Evolutionary conservation across 805 yeast species (phyloP).

Genomic region (Torulaspora gathmanii): DNA sequence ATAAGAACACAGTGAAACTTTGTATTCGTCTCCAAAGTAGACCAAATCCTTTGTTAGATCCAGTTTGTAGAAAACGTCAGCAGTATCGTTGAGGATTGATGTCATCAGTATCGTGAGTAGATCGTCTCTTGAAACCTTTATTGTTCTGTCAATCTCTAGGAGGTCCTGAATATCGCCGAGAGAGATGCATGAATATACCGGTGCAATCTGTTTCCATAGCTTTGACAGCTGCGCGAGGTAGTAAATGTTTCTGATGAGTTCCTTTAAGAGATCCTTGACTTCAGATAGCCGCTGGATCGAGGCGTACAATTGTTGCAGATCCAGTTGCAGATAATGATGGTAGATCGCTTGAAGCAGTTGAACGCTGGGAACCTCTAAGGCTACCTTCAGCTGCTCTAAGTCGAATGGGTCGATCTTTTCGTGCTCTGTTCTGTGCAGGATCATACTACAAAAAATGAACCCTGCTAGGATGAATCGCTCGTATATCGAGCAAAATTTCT

Average conservation of each 20-base stretch:
- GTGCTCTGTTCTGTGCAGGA: slow-evolving; percentile 13
- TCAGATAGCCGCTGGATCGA: slow-evolving; percentile 14
- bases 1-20: slow-evolving; percentile 16
- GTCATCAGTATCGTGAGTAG: slow-evolving; percentile 29
- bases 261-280: slow-evolving; percentile 8
- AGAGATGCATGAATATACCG: slow-evolving; percentile 29
- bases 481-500: slow-evolving; percentile 11
- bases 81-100: slow-evolving; percentile 28
- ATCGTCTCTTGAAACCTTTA: slow-evolving; percentile 21
- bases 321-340: slow-evolving; percentile 14
- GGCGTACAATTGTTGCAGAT: slow-evolving; percentile 13
- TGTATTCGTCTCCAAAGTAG: slow-evolving; percentile 28
- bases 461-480: slow-evolving; percentile 25
- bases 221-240: slow-evolving; percentile 20
- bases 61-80: slow-evolving; percentile 28
- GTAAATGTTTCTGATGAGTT: slow-evolving; percentile 16
- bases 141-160: slow-evolving; percentile 11
- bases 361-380: slow-evolving; percentile 13
- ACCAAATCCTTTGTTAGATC: slow-evolving; percentile 29
- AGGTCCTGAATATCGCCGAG: slow-evolving; percentile 22
- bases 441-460: slow-evolving; percentile 25
- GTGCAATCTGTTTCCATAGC: slow-evolving; percentile 29
- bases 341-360: slow-evolving; percentile 15
- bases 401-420: slow-evolving; percentile 30
- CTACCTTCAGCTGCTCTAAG: slow-evolving; percentile 28